Evolutionary conservation across 176 grass and related monocot genomes (phyloP).

Genomic region (Raddia distichophylla): DNA sequence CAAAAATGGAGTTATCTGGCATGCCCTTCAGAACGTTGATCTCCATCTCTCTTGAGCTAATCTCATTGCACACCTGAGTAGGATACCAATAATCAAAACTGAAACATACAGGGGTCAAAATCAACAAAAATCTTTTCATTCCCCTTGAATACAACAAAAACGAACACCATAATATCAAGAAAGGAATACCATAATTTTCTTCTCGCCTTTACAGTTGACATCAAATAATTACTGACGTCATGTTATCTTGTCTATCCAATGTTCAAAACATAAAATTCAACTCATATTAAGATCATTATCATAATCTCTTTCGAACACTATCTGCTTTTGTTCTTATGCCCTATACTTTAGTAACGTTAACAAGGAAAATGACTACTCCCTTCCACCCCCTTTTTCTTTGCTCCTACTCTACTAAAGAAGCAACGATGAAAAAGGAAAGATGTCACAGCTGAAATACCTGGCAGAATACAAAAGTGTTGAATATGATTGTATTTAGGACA

Average conservation of each 20-base stretch:
- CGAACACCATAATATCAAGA: not conserved
- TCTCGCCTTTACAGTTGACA: not conserved
- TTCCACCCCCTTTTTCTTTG: not conserved
- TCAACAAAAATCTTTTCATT: not conserved
- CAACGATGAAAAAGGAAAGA: not conserved
- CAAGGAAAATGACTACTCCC: not conserved
- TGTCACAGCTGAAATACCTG: conserved; percentile 54
- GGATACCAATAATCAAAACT: conserved; percentile 7
- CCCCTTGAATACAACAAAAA: not conserved
- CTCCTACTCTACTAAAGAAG: not conserved
- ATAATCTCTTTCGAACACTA: conserved; percentile 3
- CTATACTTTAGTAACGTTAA: not conserved
- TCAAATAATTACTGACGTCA: not conserved
- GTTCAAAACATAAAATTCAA: not conserved
- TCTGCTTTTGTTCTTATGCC: not conserved
- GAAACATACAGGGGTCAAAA: not conserved
- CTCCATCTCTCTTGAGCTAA: conserved; percentile 87
- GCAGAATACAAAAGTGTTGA: conserved; percentile 97
- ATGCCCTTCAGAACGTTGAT: conserved; percentile 74
- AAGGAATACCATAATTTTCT: not conserved
- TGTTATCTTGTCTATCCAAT: not conserved
- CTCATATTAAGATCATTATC: not conserved
- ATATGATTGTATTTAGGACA: conserved; percentile 84
- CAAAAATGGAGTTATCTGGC: conserved; percentile 66
- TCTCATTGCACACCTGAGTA: conserved; percentile 85